Base-by-base conservation (phyloP, 2,329 filamentous ascomycete genomes). In the Fusarium kyushuense region DNA sequence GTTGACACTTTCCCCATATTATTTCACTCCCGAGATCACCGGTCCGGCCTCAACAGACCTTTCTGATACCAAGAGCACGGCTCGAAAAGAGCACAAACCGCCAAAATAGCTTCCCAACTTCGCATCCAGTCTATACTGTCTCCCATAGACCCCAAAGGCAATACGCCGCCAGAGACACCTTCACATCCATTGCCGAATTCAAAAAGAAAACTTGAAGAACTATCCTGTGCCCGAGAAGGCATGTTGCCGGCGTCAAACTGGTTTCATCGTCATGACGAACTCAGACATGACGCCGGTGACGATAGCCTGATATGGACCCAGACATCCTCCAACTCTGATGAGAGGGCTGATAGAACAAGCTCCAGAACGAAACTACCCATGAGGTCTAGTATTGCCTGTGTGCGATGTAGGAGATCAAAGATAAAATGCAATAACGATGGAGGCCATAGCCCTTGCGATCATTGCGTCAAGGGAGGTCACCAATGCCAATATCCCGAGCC, bases 401-500 rank as follows among this genome's bases (percentile, higher is more conserved):
- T 87, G 64, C 85, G 88, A 67, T 95, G 92, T 76, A 86, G 92
- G 59, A 88, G 88, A 73, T 93, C 91, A 76, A 96, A 96, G 80
- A 92, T 95, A 76, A 95, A 95, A 79, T 96, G 93, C 81, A 89
- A 93, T 78, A 96, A 96, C 79, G 86, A 87, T 70, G 92, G 92
- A 63, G 86, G 90, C 58, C 86, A 87, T 65, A 89, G 88, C 17
- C 88, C 87, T 17, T 96, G 93, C 81, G 88, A 92, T 65, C 89
- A 89, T 14, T 96, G 93, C 76, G 87, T 90, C 75, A 89, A 89
- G 62, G 87, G 87, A 51, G 88, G 89, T 43, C 87, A 91, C 75
- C 87, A 92, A 62, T 96, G 93, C 76, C 86, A 86, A 65, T 93
- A 94, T 77, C 90, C 91, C 11, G 81, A 87, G 17, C 61, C 72